Evolutionary conservation across 371 early-diverging fungal genomes (phyloP), one percentile per base, ranked within the genome.

Genomic region (Mortierella polycephala): DNA sequence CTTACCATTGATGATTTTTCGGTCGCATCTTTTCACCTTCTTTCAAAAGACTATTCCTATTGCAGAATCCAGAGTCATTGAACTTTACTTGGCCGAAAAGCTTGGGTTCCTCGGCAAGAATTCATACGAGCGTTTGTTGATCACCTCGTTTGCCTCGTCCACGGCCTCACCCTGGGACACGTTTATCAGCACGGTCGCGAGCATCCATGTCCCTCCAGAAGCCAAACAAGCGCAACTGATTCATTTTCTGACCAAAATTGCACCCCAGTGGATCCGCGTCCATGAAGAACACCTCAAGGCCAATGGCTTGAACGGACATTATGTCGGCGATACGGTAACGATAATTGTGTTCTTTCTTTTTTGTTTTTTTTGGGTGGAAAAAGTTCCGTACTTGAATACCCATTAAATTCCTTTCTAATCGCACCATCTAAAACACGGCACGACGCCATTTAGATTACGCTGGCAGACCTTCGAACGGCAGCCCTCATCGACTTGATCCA

Each of bases 241-340:
- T 0, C 2, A 7, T 8, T 67, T 64, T 21, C 5, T 68, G 39
- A 45, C 62, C 0, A 52, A 5, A 1, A 67, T 57, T 30, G 57
- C 68, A 41, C 69, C 77, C 0, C 57, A 53, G 1, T 77, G 77
- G 77, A 58, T 71, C 40, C 45, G 62, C 0, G 65, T 77, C 56
- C 77, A 77, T 60, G 77, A 77, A n/a, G 41, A 64, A 5, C 77
- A 77, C 60, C 49, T 77, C 21, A 50, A 23, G 40, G 77, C 77
- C 44, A 77, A 71, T 55, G 72, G 69, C 7, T 23, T 18, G 21
- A 77, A 71, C 21, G 77, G 72, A 2, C 77, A 71, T 20, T 77
- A 77, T 54, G 77, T 77, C 14, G 72, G 77, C 20, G 69, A 71
- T 14, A 16, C 56, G 50, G 75, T 66, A 70, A 53, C 51, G 9